Evolutionary conservation across 2,329 filamentous ascomycete genomes (phyloP).

Genomic region (Ceratocystis huliohia): DNA sequence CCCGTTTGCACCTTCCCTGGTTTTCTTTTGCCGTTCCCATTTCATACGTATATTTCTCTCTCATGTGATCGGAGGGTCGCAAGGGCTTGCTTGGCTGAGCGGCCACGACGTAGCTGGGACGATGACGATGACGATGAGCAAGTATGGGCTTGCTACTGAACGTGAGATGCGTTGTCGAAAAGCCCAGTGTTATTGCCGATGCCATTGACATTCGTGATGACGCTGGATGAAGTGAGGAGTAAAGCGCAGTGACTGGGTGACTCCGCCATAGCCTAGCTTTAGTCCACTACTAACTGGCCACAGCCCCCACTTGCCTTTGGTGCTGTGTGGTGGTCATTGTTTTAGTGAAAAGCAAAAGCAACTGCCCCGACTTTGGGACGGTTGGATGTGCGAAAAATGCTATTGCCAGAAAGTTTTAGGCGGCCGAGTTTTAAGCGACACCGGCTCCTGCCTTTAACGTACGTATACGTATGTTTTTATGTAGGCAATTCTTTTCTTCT

Average conservation of each 20-base stretch:
- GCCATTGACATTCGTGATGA: too few relatives aligned
- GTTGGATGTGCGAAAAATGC: background rate
- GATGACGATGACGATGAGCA: background rate
- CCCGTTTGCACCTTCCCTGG: background rate
- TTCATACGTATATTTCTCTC: background rate
- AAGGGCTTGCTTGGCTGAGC: background rate
- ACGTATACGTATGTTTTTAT: too few relatives aligned
- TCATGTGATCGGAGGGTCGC: background rate
- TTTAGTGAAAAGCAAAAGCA: background rate
- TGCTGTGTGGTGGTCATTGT: background rate
- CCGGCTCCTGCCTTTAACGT: background rate
- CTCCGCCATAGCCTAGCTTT: too few relatives aligned
- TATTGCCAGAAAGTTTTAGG: background rate
- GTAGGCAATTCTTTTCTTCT: background rate
- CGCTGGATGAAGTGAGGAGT: too few relatives aligned
- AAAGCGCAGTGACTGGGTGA: too few relatives aligned
- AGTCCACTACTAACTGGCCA: too few relatives aligned
- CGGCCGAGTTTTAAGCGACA: conserved; percentile 2
- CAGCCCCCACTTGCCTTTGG: too few relatives aligned
- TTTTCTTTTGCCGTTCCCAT: background rate
- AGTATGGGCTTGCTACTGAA: background rate
- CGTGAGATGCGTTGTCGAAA: too few relatives aligned
- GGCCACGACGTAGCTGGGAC: background rate
- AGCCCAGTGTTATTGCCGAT: background rate
- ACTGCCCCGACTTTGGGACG: background rate